Percentiles rank a stretch among this genome's conserved stretches.
phyloP scores from a whole-genome alignment of 495 filamentous ascomycete genomes.

The Bathelium albidoporum region DNA sequence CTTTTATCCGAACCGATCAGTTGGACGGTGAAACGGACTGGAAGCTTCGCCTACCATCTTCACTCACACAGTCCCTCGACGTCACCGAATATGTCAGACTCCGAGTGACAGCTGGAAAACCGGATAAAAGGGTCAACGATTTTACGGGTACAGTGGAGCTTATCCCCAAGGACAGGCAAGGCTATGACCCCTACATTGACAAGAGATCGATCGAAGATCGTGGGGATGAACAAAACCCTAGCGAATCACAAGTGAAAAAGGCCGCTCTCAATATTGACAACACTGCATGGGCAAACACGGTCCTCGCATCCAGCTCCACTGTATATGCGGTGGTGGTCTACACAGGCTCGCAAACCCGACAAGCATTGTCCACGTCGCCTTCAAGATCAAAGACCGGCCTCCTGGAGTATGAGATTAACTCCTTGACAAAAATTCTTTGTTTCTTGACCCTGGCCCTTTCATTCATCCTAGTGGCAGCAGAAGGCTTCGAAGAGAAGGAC shows the following conservation, averaged over 20 bases:
- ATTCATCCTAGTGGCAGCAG: conserved; percentile 76
- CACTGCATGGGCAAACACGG: conserved; percentile 97
- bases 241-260: conserved; percentile 31
- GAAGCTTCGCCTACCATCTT: conserved; percentile 85
- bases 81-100: conserved; percentile 60
- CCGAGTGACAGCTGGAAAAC: conserved; percentile 71
- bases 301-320: conserved; percentile 82
- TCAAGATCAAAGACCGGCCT: conserved; percentile 88
- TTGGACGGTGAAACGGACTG: conserved; percentile 98
- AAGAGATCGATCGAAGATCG: neutral
- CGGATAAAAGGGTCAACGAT: conserved; percentile 84
- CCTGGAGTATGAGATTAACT: conserved; percentile 93
- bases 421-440: conserved; percentile 94
- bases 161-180: conserved; percentile 18
- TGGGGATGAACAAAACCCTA: conserved; percentile 1
- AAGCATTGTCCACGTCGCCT: conserved; percentile 83
- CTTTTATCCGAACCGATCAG: conserved; percentile 96
- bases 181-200: conserved; percentile 23
- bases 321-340: conserved; percentile 86
- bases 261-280: conserved; percentile 86
- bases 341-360: conserved; percentile 88
- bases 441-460: conserved; percentile 76
- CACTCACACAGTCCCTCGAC: conserved; percentile 65
- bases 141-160: conserved; percentile 79
- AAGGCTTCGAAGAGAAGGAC: conserved; percentile 61